Percentiles rank a stretch among this genome's conserved stretches.
Evolutionary conservation across 169 alveolate genomes (phyloP).

Genomic region (Plasmodium inui): DNA sequence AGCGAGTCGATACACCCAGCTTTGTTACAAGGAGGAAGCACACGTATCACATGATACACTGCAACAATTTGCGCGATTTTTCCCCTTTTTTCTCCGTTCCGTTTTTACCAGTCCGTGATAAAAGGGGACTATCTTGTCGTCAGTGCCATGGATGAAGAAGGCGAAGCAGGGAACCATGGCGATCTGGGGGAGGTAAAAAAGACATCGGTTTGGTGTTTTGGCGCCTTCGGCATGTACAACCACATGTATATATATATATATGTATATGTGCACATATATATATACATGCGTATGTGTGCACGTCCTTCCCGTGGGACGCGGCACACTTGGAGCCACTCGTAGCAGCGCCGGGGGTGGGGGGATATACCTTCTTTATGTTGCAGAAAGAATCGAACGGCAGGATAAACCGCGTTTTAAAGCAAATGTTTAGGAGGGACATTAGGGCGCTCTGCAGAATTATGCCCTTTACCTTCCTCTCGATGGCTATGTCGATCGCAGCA

Average conservation of each 20-base stretch:
- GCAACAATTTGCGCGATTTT: background rate
- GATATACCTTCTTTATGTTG: slow-evolving; percentile 48
- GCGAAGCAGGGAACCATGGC: slow-evolving; percentile 50
- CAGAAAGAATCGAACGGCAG: slow-evolving; percentile 72
- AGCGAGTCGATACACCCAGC: background rate
- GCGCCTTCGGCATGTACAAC: background rate
- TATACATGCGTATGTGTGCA: background rate
- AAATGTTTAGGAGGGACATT: slow-evolving; percentile 62
- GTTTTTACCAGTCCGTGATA: slow-evolving; percentile 68
- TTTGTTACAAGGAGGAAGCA: background rate
- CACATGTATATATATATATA: background rate
- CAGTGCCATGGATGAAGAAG: slow-evolving; percentile 70
- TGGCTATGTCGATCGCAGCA: slow-evolving; percentile 70
- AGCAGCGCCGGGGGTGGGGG: background rate
- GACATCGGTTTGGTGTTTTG: background rate
- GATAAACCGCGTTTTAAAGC: slow-evolving; percentile 69
- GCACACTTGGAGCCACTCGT: background rate
- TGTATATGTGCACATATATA: background rate
- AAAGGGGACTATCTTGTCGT: slow-evolving; percentile 75
- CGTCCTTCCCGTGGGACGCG: background rate
- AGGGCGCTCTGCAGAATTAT: slow-evolving; percentile 68
- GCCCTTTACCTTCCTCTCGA: slow-evolving; percentile 54
- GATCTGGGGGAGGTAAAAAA: slow-evolving; percentile 24
- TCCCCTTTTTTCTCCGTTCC: background rate
- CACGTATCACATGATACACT: background rate